A percentile compares a stretch with the other conserved stretches of the same genome.
Conservation (phyloP, 208 protist genomes). For the Angomonas ambiguus region DNA sequence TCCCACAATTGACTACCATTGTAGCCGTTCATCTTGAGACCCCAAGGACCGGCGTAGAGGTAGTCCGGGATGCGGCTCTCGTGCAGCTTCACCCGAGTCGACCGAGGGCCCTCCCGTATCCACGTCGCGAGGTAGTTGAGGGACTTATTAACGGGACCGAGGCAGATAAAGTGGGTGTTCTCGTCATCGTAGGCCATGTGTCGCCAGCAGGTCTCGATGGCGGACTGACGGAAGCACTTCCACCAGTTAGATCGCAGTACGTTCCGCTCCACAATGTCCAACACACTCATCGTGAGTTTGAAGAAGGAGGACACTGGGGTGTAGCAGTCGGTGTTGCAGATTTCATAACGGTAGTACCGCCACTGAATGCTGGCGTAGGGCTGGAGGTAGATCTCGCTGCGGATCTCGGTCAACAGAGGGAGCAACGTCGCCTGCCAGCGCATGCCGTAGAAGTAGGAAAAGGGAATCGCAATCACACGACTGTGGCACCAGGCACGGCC, state of each 20-base stretch:
- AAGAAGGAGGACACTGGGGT: slow-evolving; percentile 81
- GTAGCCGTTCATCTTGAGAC: slow-evolving; percentile 98
- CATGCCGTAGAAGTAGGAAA: slow-evolving; percentile 95
- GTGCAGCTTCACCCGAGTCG: slow-evolving; percentile 83
- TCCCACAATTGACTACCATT: slow-evolving; percentile 99
- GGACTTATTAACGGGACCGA: slow-evolving; percentile 95
- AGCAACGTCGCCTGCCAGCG: slow-evolving; percentile 50
- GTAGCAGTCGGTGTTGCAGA: slow-evolving; percentile 89
- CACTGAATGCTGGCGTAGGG: slow-evolving; percentile 86
- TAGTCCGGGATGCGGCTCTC: slow-evolving; percentile 92
- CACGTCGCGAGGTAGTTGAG: slow-evolving; percentile 96
- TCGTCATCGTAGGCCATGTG: slow-evolving; percentile 95
- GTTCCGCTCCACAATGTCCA: slow-evolving; percentile 82
- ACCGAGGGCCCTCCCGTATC: slow-evolving; percentile 85
- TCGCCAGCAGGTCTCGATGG: slow-evolving; percentile 73
- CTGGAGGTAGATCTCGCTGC: slow-evolving; percentile 81
- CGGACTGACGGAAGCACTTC: slow-evolving; percentile 68
- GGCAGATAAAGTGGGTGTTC: slow-evolving; percentile 95
- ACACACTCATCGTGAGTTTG: slow-evolving; percentile 31
- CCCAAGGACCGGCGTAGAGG: slow-evolving; percentile 91
- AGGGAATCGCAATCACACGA: slow-evolving; percentile 95
- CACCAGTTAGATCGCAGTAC: slow-evolving; percentile 13
- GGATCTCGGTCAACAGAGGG: slow-evolving; percentile 58
- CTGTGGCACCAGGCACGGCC: slow-evolving; percentile 95
- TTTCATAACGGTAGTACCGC: slow-evolving; percentile 55